Percentiles rank a stretch among this genome's conserved stretches.
Conservation (phyloP, 1,139 yeast species). For the Yamadazyma epiphylla region DNA sequence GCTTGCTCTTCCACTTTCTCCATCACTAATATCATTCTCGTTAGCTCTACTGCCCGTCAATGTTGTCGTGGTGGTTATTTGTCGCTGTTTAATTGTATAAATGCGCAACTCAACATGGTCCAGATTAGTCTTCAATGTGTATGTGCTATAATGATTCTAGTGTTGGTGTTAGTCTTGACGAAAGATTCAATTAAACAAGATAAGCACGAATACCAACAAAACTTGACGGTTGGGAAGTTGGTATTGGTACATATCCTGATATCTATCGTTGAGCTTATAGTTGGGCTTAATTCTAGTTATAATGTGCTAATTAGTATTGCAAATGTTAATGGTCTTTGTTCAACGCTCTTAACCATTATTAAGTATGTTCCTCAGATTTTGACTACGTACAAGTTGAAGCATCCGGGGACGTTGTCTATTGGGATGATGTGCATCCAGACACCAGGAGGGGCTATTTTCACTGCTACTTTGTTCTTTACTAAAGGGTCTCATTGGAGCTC, state of each 20-base stretch:
- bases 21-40: slow-evolving; percentile 60
- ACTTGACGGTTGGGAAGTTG: slow-evolving; percentile 37
- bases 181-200: slow-evolving; percentile 45
- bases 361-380: slow-evolving; percentile 81
- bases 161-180: slow-evolving; percentile 50
- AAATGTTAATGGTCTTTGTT: slow-evolving; percentile 56
- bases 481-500: slow-evolving; percentile 86
- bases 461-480: slow-evolving; percentile 62
- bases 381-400: slow-evolving; percentile 67
- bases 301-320: slow-evolving; percentile 41
- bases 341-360: slow-evolving; percentile 58
- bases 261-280: slow-evolving; percentile 30
- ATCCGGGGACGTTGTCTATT: slow-evolving; percentile 76
- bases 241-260: slow-evolving; percentile 33
- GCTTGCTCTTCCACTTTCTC: slow-evolving; percentile 71
- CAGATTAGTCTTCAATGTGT: slow-evolving; percentile 69
- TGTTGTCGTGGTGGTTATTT: slow-evolving; percentile 47
- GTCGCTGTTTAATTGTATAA: slow-evolving; percentile 56
- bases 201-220: slow-evolving; percentile 38
- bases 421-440: slow-evolving; percentile 86
- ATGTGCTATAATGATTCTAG: slow-evolving; percentile 60
- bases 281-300: slow-evolving; percentile 22
- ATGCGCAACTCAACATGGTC: slow-evolving; percentile 63
- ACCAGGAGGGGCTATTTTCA: slow-evolving; percentile 84
- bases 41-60: slow-evolving; percentile 51